Base-by-base conservation (phyloP, 2,329 filamentous ascomycete species). In the Xylaria sp. region DNA sequence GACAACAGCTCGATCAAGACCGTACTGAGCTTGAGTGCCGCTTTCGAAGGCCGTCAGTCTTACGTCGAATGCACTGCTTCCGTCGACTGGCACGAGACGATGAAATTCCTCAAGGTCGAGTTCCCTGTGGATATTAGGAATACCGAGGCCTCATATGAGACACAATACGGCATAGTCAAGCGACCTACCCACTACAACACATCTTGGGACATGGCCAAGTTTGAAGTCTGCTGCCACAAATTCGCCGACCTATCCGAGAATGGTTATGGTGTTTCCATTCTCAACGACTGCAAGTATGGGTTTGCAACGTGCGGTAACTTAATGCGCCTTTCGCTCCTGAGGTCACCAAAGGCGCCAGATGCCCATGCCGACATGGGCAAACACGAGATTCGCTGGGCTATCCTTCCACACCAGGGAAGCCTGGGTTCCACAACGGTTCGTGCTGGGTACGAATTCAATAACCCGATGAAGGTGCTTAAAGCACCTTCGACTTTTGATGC, bases 171-270 rank as follows among this genome's bases (percentile, higher is more conserved):
- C 74, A 89, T 98, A 74, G 91, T 96, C 71, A 90, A 90, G 74
- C 89, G 96, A 36, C 95, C 96, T 2, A 99, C 96, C 0, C 96
- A 99, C 82, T 98, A 98, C 87, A 99, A 99, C 83, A 99, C 96
- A 2, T 92, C 85, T 74, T 97, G 94, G 94, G 94, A 97, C 78
- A 97, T 97, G 94, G 94, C 94, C 77, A 97, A 97, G 77, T 98
- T 98, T 75, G 94, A 98, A 83, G 94, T 98, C 61, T 97, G 94
- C 85, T 95, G 92, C 79, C 94, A 98, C 84, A 95, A 94, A 79
- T 98, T 93, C 85, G 94, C 94, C 12, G 94, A 98, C 80, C 83
- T 98, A 31, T 95, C 92, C 0, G 94, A 98, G 80, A 86, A 92
- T 76, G 91, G 91, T 62, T 97, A 97, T 75, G 94, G 94, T 71